Evolutionary conservation across 2,329 filamentous ascomycete genomes (phyloP).

Genomic region (Madurella fahalii): DNA sequence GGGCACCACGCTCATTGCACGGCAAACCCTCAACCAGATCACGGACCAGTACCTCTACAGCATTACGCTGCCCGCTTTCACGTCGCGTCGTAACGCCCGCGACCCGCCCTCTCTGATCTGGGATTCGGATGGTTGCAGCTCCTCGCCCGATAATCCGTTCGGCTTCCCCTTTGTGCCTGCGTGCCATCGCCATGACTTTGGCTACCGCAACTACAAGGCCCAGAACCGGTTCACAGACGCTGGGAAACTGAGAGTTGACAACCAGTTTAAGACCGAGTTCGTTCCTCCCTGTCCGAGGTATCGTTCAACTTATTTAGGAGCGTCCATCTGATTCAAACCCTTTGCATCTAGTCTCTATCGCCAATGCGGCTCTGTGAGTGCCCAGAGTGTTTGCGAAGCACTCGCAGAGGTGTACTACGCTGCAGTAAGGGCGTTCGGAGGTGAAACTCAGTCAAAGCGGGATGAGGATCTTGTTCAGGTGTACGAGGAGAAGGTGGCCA

Average conservation of each 20-base stretch:
- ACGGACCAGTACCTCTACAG: slow-evolving; percentile 48
- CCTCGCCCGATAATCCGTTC: slow-evolving; percentile 41
- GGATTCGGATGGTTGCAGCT: slow-evolving; percentile 41
- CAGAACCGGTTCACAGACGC: slow-evolving; percentile 44
- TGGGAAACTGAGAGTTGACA: slow-evolving; percentile 43
- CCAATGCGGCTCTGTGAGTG: slow-evolving; percentile 31
- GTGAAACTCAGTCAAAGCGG: slow-evolving; percentile 29
- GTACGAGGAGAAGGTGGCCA: slow-evolving; percentile 34
- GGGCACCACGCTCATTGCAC: slow-evolving; percentile 1
- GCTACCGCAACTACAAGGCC: slow-evolving; percentile 49
- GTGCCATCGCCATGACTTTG: slow-evolving; percentile 55
- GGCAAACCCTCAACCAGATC: slow-evolving; percentile 25
- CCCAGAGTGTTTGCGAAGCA: slow-evolving; percentile 28
- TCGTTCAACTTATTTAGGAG: no score
- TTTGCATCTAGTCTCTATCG: slow-evolving; percentile 31
- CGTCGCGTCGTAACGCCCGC: slow-evolving; percentile 35
- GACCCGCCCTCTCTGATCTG: slow-evolving; percentile 40
- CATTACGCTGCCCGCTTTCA: slow-evolving; percentile 40
- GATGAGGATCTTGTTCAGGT: slow-evolving; percentile 28
- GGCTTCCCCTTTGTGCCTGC: slow-evolving; percentile 41
- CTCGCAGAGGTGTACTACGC: slow-evolving; percentile 41
- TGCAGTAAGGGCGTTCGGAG: slow-evolving; percentile 37
- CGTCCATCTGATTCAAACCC: no score
- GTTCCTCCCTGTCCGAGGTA: slow-evolving; percentile 12
- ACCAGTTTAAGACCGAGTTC: slow-evolving; percentile 46